Conservation (phyloP, 1,284 basidiomycete species). For the Melampsora americana region DNA sequence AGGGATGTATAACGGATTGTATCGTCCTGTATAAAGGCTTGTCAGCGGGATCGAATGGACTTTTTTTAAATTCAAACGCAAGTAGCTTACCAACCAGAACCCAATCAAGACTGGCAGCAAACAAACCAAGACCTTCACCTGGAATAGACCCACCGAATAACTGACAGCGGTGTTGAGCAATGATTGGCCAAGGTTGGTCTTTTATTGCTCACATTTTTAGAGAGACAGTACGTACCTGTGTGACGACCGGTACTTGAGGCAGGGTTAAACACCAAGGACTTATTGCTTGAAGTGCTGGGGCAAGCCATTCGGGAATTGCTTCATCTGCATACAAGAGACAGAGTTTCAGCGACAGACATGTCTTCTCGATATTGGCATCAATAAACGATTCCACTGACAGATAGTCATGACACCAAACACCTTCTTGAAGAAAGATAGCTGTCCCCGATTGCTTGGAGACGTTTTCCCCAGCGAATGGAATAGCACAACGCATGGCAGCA, state of each 20-base stretch:
- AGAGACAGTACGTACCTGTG: background rate
- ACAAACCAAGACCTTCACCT: slow-evolving; percentile 32
- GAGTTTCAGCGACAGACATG: background rate
- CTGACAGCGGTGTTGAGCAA: too few species aligned
- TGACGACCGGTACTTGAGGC: slow-evolving; percentile 28
- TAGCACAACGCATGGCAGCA: slow-evolving; percentile 35
- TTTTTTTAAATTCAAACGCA: background rate
- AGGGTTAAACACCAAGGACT: slow-evolving; percentile 43
- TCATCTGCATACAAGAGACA: background rate
- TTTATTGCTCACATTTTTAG: too few species aligned
- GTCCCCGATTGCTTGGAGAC: background rate
- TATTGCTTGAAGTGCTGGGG: slow-evolving; percentile 42
- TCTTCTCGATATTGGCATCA: background rate
- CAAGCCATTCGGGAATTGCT: slow-evolving; percentile 23
- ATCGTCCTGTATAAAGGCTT: slow-evolving; percentile 8
- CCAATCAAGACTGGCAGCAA: slow-evolving; percentile 31
- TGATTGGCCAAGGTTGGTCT: too few species aligned
- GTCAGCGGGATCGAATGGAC: too few species aligned
- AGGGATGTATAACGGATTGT: slow-evolving; percentile 32
- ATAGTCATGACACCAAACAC: slow-evolving; percentile 18
- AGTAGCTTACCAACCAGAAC: slow-evolving; percentile 22
- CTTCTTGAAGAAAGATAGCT: slow-evolving; percentile 33
- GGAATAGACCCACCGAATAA: slow-evolving; percentile 37
- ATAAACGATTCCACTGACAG: slow-evolving; percentile 16
- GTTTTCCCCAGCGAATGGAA: slow-evolving; percentile 21